Percentiles rank a stretch among this genome's conserved stretches.
phyloP scores from a whole-genome alignment of 129 eudicot genomes.

The Artemisia tridentata region DNA sequence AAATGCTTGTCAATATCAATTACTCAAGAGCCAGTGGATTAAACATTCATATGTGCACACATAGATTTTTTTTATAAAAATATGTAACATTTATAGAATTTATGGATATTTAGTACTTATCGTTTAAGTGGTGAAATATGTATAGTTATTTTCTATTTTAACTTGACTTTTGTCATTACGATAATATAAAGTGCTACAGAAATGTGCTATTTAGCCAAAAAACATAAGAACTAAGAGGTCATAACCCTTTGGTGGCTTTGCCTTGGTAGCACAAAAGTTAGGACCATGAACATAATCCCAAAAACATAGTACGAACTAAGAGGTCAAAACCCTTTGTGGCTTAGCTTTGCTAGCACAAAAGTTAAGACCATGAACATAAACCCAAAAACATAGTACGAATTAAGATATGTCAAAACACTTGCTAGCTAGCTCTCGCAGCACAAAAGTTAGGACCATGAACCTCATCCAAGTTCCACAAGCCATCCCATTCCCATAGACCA shows the following conservation, averaged over 20 bases:
- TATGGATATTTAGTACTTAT: not conserved
- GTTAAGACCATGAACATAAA: conserved; percentile 40
- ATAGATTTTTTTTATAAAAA: too few species aligned
- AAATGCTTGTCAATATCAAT: too few species aligned
- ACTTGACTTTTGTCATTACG: not conserved
- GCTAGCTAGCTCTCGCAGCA: conserved; percentile 26
- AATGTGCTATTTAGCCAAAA: not conserved
- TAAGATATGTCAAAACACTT: not conserved
- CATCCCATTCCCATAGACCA: conserved; percentile 71
- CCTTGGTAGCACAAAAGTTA: conserved; percentile 20
- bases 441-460: conserved; percentile 30
- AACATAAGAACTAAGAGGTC: not conserved
- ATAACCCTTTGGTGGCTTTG: conserved; percentile 5
- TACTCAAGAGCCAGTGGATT: too few species aligned
- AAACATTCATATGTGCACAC: too few species aligned
- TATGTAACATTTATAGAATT: too few species aligned
- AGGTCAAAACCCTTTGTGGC: not conserved
- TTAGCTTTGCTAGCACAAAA: conserved; percentile 14
- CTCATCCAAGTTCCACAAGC: conserved; percentile 63
- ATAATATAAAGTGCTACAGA: not conserved
- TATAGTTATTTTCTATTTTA: not conserved
- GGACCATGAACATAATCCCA: conserved; percentile 47
- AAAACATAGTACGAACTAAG: not conserved
- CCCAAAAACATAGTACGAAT: conserved; percentile 13
- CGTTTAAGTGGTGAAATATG: not conserved